Base-by-base conservation (phyloP, 176 grass and related monocot species). In the Triticum dicoccoides region DNA sequence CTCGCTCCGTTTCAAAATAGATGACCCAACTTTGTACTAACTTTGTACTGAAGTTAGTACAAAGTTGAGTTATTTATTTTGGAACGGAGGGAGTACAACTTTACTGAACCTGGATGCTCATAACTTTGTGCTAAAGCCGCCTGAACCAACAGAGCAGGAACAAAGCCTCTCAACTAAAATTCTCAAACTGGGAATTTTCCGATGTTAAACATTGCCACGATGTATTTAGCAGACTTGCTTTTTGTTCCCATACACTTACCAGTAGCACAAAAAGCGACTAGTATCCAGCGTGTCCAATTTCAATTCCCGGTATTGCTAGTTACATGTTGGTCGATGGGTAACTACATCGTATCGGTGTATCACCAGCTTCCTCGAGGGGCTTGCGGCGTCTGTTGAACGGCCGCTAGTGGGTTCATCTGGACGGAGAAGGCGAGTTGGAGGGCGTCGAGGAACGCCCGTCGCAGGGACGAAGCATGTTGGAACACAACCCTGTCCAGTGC, bases 371-470 rank as follows among this genome's bases (percentile, higher is more conserved):
- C 74, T 77, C 88, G 87, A 20, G 91, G 88, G 33, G 72, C 84
- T 47, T 90, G 86, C 24, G 96, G 91, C 58, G 87, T 49, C 71
- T 98, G 93, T 65, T 94, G 96, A 61, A 94, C 90, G 61, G 93
- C 92, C 77, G 96, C 96, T 54, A 98, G 88, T 0, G 97, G 97
- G 79, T 98, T 98, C 90, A 94, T 89, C 88, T 98, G 97, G 71
- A 96, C 84, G 13, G 90, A 96, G 79, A 98, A 98, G 1, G 94
- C 97, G 2, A 98, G 89, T 20, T 77, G 90, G 85, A 92, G 78
- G 27, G 92, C 88, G 54, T 98, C 97, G 27, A 98, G 7, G 70
- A 90, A 80, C 24, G 82, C 88, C 80, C 77, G 86, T 84, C 87
- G 91, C 39, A 98, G 69, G 35, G 88, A 94, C 18, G 85, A 80